Conservation (phyloP, 148 eudicot genomes). For the Fagopyrum esculentum region DNA sequence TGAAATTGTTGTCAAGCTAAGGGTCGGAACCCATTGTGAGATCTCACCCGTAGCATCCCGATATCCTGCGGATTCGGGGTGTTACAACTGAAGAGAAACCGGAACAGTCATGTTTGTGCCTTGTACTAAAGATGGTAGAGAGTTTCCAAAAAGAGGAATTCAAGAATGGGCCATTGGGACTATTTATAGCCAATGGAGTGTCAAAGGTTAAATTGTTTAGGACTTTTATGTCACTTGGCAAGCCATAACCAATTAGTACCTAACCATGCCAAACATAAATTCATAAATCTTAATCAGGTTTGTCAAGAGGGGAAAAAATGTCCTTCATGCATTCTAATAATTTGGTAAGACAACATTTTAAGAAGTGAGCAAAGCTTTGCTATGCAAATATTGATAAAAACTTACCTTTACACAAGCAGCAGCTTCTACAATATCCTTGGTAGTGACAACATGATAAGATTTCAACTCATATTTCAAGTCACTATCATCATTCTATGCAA, state of each 20-base stretch:
- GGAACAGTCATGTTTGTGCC: conserved; percentile 48
- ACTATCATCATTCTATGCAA: conserved; percentile 82
- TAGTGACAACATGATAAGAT: conserved; percentile 45
- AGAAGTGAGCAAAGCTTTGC: background rate
- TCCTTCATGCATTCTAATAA: background rate
- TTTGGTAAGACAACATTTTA: background rate
- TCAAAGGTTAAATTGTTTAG: conserved; percentile 40
- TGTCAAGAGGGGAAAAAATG: background rate
- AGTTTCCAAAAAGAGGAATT: conserved; percentile 26
- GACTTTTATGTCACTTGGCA: conserved; percentile 33
- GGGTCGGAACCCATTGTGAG: too few species aligned
- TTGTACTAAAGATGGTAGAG: conserved; percentile 26
- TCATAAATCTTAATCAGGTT: background rate
- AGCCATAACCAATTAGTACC: conserved; percentile 56
- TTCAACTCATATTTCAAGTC: conserved; percentile 80
- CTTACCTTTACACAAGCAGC: conserved; percentile 76
- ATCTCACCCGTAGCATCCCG: too few species aligned
- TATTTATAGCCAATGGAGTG: conserved; percentile 51
- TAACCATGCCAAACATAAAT: conserved; percentile 14
- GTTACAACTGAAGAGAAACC: conserved; percentile 30
- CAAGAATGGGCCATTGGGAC: conserved; percentile 39
- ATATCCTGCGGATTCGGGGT: too few species aligned
- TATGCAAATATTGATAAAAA: conserved; percentile 1
- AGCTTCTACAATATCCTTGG: conserved; percentile 55
- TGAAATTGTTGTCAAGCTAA: too few species aligned